These are phyloP conservation scores for Fusarium sp. DNA, from an alignment of 2,329 filamentous ascomycete species.

Conservation along the genomic window DNA sequence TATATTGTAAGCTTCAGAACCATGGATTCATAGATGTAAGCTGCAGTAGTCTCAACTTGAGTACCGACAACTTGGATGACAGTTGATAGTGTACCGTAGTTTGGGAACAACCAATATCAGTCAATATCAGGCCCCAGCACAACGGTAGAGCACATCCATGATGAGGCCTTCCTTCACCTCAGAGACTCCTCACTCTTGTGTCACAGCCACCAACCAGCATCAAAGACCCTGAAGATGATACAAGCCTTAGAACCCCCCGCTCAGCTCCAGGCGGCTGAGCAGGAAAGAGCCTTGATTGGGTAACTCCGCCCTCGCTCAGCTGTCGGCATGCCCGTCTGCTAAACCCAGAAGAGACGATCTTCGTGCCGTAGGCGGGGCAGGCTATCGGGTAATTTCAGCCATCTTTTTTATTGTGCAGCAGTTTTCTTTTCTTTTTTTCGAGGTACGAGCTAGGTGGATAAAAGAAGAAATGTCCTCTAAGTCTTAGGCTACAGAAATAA, in stretches of 20 bases:
- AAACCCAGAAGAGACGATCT: constrained; percentile 42
- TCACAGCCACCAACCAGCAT: constrained; percentile 25
- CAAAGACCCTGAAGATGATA: constrained; percentile 27
- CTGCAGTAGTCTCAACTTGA: not conserved
- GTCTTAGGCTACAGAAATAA: no score
- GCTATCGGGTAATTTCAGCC: constrained; percentile 42
- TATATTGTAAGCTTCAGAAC: not conserved
- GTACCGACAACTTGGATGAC: constrained; percentile 18
- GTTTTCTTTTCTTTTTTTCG: not conserved
- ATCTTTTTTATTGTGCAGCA: constrained; percentile 2
- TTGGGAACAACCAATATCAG: not conserved
- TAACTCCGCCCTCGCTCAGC: constrained; percentile 36
- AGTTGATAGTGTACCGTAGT: not conserved
- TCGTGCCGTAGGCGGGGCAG: constrained; percentile 30
- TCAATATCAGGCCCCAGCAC: constrained; percentile 6
- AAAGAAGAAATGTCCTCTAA: no score
- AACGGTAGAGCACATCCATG: constrained; percentile 5
- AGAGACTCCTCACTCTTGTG: not conserved
- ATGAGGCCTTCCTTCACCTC: constrained; percentile 20
- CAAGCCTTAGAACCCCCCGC: constrained; percentile 33
- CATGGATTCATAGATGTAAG: not conserved
- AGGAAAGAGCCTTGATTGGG: constrained; percentile 28
- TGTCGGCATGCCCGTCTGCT: constrained; percentile 45
- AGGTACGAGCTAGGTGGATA: not conserved
- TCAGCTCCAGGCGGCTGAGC: constrained; percentile 33